Evolutionary conservation across 306 rosid species (phyloP).

Genomic region (Dalbergia cochinchinensis): DNA sequence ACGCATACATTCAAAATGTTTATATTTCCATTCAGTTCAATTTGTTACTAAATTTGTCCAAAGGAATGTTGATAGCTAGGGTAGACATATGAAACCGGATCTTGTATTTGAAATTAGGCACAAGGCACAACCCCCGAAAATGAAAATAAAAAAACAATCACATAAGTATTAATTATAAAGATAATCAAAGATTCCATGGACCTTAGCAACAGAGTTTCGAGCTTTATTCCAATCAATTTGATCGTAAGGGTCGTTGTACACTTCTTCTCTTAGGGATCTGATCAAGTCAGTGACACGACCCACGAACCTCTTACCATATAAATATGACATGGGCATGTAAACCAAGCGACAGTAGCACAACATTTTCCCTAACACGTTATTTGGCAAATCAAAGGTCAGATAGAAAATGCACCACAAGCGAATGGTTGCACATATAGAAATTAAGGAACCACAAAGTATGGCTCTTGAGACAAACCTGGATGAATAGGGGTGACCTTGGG

Average conservation of each 20-base stretch:
- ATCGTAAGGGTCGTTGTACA: slow-evolving; percentile 58
- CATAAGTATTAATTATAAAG: not conserved
- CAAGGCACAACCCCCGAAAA: not conserved
- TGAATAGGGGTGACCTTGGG: slow-evolving; percentile 61
- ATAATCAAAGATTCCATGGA: not conserved
- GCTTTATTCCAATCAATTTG: slow-evolving; percentile 62
- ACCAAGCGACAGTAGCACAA: slow-evolving; percentile 73
- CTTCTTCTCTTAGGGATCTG: slow-evolving; percentile 55
- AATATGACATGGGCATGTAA: slow-evolving; percentile 78
- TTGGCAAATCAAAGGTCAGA: not conserved
- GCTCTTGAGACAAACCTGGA: slow-evolving; percentile 54
- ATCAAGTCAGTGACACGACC: slow-evolving; percentile 61
- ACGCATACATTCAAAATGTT: not conserved
- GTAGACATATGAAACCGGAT: not conserved
- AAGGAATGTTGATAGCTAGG: not conserved
- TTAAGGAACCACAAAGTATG: not conserved
- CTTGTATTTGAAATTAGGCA: not conserved
- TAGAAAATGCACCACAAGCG: not conserved
- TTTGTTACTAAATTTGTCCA: not conserved
- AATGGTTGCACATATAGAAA: not conserved
- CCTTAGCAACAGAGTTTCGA: slow-evolving; percentile 60
- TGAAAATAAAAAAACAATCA: not conserved
- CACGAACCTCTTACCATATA: slow-evolving; percentile 75
- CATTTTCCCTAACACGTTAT: slow-evolving; percentile 65
- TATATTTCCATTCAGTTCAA: too few relatives aligned